These are phyloP conservation scores for Xerocomellus dryophilus DNA, from an alignment of 768 basidiomycete species.

Conservation along the genomic window DNA sequence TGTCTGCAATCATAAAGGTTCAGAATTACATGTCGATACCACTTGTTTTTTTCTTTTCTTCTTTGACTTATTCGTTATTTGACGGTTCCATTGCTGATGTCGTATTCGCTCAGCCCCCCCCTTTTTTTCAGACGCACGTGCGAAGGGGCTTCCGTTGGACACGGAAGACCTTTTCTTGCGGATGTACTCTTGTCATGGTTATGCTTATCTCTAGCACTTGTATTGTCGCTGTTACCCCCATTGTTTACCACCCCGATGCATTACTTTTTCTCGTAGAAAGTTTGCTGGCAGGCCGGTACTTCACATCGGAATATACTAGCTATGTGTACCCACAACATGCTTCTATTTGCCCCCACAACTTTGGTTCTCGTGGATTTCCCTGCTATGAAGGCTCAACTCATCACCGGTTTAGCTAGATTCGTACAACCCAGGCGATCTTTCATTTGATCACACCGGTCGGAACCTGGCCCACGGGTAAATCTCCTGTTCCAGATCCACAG, in stretches of 20 bases:
- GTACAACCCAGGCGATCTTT: neutral
- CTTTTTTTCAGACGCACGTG: neutral
- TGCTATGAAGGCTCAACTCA: neutral
- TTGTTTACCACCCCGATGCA: neutral
- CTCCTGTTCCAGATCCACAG: neutral
- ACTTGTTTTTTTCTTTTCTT: neutral
- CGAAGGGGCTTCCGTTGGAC: neutral
- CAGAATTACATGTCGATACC: constrained; percentile 16
- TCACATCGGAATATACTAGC: neutral
- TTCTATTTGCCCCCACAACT: no score
- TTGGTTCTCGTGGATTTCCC: neutral
- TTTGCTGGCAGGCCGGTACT: constrained; percentile 10
- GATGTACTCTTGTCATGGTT: neutral
- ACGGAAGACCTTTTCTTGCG: neutral
- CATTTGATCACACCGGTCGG: neutral
- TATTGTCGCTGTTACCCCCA: neutral
- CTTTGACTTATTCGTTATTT: neutral
- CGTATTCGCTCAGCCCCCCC: neutral
- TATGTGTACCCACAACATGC: neutral
- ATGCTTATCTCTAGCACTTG: neutral
- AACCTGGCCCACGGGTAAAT: neutral
- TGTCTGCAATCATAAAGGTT: constrained; percentile 2
- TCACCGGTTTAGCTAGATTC: neutral
- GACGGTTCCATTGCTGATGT: neutral
- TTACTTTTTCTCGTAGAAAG: neutral